Evolutionary conservation across 1,284 basidiomycete species (phyloP).

Genomic region (Anthracocystis panici-leucophaei): DNA sequence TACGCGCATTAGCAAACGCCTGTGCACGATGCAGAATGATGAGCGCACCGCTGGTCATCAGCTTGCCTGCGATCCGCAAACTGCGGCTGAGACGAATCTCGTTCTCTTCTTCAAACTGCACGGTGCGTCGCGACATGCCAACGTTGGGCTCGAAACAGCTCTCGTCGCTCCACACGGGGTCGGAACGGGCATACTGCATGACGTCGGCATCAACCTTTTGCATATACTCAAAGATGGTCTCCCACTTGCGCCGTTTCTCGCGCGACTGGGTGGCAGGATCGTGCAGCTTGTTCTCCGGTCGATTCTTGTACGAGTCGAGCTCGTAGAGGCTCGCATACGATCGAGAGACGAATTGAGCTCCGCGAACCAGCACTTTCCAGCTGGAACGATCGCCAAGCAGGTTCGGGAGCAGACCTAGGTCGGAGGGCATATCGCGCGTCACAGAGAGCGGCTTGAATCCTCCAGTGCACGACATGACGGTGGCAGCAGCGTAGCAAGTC

Average conservation of each 20-base stretch:
- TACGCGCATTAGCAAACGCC: constrained; percentile 59
- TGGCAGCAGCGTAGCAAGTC: constrained; percentile 55
- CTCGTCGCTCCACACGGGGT: constrained; percentile 53
- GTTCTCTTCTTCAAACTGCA: constrained; percentile 52
- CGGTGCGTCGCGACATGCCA: constrained; percentile 34
- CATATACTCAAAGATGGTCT: constrained; percentile 59
- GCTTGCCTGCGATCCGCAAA: constrained; percentile 54
- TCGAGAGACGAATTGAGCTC: constrained; percentile 57
- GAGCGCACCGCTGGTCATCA: constrained; percentile 61
- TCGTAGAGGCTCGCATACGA: constrained; percentile 57
- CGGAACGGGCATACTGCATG: constrained; percentile 53
- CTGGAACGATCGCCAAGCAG: constrained; percentile 48
- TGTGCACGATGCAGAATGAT: constrained; percentile 62
- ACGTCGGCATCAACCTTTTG: constrained; percentile 58
- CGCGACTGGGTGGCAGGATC: constrained; percentile 29
- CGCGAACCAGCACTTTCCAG: constrained; percentile 59
- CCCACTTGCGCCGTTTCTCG: constrained; percentile 40
- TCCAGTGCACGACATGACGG: constrained; percentile 59
- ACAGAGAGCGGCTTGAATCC: constrained; percentile 56
- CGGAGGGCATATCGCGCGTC: constrained; percentile 49
- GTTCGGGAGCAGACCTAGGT: constrained; percentile 52
- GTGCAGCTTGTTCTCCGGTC: constrained; percentile 34
- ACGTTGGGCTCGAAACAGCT: constrained; percentile 46
- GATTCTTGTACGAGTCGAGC: constrained; percentile 52
- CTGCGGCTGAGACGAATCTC: constrained; percentile 47